A percentile compares a stretch with the other conserved stretches of the same genome.
These are phyloP conservation scores for Monilinia aucupariae DNA, from an alignment of 2,329 filamentous ascomycete species.

Conservation along the genomic window DNA sequence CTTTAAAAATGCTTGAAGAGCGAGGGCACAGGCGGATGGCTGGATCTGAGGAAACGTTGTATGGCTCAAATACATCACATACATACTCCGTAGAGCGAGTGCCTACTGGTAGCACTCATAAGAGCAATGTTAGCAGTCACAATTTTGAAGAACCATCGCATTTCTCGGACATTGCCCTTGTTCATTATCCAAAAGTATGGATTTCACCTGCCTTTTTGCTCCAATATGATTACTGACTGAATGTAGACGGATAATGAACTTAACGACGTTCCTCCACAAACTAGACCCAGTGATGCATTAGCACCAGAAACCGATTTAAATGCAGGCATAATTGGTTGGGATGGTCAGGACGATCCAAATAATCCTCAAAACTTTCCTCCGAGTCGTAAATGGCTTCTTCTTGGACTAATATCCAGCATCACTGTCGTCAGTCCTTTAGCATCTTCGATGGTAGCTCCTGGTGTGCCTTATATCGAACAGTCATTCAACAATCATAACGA, in stretches of 20 bases:
- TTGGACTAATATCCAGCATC: slow-evolving; percentile 14
- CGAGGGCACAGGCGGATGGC: not conserved
- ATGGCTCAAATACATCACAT: slow-evolving; percentile 5
- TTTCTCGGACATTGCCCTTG: slow-evolving; percentile 5
- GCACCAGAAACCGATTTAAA: slow-evolving; percentile 39
- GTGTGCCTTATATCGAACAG: slow-evolving; percentile 29
- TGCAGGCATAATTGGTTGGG: slow-evolving; percentile 34
- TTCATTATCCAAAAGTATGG: slow-evolving; percentile 7
- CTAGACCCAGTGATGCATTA: not conserved
- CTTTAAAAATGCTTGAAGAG: not conserved
- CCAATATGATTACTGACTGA: slow-evolving; percentile 1
- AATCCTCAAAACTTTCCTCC: slow-evolving; percentile 21
- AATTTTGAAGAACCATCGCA: not conserved
- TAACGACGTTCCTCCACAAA: not conserved
- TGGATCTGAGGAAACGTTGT: slow-evolving; percentile 1
- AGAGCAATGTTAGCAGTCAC: not conserved
- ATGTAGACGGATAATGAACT: not conserved
- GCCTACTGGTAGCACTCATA: not conserved
- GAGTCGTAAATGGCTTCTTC: slow-evolving; percentile 14
- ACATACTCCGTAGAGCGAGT: slow-evolving; percentile 4
- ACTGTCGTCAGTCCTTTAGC: slow-evolving; percentile 28
- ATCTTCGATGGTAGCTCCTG: slow-evolving; percentile 43
- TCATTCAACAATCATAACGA: slow-evolving; percentile 22
- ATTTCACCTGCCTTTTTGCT: not conserved
- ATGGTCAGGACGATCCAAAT: slow-evolving; percentile 19